Conservation (phyloP, 345 rosid genomes). For the Euphorbia tirucalli region DNA sequence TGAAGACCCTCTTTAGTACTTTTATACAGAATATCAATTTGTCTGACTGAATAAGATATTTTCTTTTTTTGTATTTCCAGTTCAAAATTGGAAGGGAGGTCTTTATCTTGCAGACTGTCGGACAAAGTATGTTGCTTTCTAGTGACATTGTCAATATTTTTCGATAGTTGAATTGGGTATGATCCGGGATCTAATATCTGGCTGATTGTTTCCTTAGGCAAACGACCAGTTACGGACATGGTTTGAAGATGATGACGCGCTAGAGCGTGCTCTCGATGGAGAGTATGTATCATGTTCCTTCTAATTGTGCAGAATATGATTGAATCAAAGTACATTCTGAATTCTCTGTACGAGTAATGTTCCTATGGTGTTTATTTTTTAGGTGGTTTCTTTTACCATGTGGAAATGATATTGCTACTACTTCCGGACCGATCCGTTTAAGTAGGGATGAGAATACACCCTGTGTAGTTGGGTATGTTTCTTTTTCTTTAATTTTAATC, state of each 20-base stretch:
- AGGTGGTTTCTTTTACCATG: constrained; percentile 73
- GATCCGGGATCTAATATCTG: constrained; percentile 6
- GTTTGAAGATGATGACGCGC: constrained; percentile 68
- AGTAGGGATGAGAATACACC: constrained; percentile 54
- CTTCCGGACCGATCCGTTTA: constrained; percentile 51
- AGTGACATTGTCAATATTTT: not conserved
- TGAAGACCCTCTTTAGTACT: not conserved
- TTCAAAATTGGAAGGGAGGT: constrained; percentile 79
- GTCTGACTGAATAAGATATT: no score
- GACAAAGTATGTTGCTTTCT: constrained; percentile 54
- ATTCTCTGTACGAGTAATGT: not conserved
- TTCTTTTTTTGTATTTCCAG: constrained; percentile 38
- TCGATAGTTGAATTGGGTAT: not conserved
- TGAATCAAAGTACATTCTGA: no score
- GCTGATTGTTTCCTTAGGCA: constrained; percentile 34
- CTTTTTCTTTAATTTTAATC: not conserved
- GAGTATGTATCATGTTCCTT: constrained; percentile 50
- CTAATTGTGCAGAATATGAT: not conserved
- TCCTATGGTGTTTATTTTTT: constrained; percentile 15
- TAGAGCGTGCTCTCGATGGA: constrained; percentile 72
- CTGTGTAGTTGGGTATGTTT: constrained; percentile 60
- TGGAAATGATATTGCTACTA: constrained; percentile 37
- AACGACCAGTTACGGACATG: constrained; percentile 42
- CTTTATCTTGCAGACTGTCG: constrained; percentile 72
- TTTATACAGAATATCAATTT: not conserved